Percentiles rank a stretch among this genome's conserved stretches.
Evolutionary conservation across 495 filamentous ascomycete species (phyloP).

Genomic region (Tuber microsphaerosporum): DNA sequence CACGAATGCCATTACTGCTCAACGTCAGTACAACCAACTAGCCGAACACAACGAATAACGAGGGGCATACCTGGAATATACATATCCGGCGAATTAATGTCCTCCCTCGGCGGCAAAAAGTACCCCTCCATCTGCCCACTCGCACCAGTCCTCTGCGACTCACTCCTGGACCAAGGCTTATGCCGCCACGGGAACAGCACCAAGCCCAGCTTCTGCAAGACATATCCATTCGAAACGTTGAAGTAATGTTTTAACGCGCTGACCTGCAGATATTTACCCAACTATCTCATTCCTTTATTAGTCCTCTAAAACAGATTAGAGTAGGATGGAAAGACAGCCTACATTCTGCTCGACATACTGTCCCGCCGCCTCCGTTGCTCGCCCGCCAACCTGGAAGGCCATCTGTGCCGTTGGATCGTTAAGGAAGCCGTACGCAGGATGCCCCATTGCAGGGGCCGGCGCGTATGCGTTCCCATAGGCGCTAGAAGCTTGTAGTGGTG

Average conservation of each 20-base stretch:
- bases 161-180: slow-evolving; percentile 79
- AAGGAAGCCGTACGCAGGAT: slow-evolving; percentile 35
- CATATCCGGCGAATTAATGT: slow-evolving; percentile 98
- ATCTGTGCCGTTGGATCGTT: slow-evolving; percentile 33
- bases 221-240: slow-evolving; percentile 89
- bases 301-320: slow-evolving; percentile 2
- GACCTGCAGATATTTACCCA: slow-evolving; percentile 34
- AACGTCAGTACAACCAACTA: background rate
- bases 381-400: slow-evolving; percentile 34
- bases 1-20: slow-evolving; percentile 69
- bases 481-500: slow-evolving; percentile 61
- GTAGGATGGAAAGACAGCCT: slow-evolving; percentile 63
- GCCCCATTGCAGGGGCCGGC: slow-evolving; percentile 51
- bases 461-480: slow-evolving; percentile 63
- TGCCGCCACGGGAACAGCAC: slow-evolving; percentile 98
- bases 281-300: slow-evolving; percentile 22
- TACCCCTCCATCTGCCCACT: slow-evolving; percentile 65
- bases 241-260: slow-evolving; percentile 87
- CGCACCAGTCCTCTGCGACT: slow-evolving; percentile 52
- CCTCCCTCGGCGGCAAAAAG: slow-evolving; percentile 88
- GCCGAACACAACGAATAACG: background rate
- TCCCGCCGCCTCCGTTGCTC: slow-evolving; percentile 33
- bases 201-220: slow-evolving; percentile 73
- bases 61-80: slow-evolving; percentile 64
- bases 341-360: slow-evolving; percentile 57